These are phyloP conservation scores for Chamaecrista fasciculata DNA, from an alignment of 306 rosid genomes.

Conservation along the genomic window DNA sequence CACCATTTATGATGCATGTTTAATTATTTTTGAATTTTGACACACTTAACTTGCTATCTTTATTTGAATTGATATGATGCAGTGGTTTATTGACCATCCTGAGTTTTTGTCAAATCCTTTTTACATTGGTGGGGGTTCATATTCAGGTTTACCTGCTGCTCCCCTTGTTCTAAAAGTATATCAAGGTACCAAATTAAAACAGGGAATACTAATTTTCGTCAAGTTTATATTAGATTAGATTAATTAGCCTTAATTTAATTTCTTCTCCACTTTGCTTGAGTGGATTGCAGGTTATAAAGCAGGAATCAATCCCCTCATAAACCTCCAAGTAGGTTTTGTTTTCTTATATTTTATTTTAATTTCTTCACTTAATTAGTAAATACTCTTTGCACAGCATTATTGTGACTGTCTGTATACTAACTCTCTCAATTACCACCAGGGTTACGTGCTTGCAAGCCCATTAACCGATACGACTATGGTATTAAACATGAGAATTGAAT, in stretches of 20 bases:
- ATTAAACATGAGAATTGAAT: background rate
- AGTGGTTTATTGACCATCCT: slow-evolving; percentile 59
- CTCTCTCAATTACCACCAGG: background rate
- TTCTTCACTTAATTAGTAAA: too few species aligned
- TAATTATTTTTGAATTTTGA: too few species aligned
- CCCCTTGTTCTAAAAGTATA: slow-evolving; percentile 34
- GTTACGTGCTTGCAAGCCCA: slow-evolving; percentile 14
- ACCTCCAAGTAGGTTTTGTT: slow-evolving; percentile 48
- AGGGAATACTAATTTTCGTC: too few species aligned
- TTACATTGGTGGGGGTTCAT: slow-evolving; percentile 56
- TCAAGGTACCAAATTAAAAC: too few species aligned
- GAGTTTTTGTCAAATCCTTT: slow-evolving; percentile 43
- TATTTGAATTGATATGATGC: slow-evolving; percentile 4
- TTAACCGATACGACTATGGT: background rate
- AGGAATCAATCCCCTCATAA: slow-evolving; percentile 34
- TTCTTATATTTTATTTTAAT: background rate
- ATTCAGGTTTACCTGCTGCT: slow-evolving; percentile 37
- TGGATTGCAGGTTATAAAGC: slow-evolving; percentile 36
- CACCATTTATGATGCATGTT: background rate
- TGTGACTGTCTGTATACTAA: background rate
- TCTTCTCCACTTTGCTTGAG: background rate
- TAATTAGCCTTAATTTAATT: background rate
- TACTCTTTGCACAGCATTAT: background rate
- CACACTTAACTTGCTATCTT: background rate
- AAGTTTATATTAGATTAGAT: background rate